A percentile compares a stretch with the other conserved stretches of the same genome.
Conservation (phyloP, 139 green algal species). For the Coccomyxa sp. region DNA sequence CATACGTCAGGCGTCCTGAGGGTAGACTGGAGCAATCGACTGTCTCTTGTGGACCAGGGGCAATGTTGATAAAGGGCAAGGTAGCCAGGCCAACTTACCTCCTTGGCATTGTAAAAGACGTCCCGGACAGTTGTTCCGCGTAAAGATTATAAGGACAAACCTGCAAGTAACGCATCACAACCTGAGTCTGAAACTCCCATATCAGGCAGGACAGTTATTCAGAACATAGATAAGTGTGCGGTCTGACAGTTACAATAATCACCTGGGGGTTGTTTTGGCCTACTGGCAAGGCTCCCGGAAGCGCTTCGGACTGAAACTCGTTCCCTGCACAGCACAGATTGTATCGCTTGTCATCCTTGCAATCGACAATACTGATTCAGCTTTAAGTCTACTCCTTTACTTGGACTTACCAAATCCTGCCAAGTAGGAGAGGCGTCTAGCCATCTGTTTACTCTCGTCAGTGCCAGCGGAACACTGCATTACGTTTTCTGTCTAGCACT, state of each 20-base stretch:
- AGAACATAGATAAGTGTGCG: neutral
- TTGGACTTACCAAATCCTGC: constrained; percentile 52
- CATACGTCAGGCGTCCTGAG: neutral
- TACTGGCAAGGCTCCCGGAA: constrained; percentile 75
- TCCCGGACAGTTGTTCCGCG: constrained; percentile 89
- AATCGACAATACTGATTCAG: neutral
- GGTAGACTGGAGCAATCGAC: neutral
- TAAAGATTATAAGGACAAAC: constrained; percentile 86
- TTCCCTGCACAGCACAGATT: constrained; percentile 65
- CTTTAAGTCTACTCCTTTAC: neutral
- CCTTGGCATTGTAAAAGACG: constrained; percentile 86
- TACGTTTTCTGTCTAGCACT: neutral
- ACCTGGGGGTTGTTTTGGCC: constrained; percentile 85
- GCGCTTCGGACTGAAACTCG: constrained; percentile 75
- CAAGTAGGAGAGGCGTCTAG: constrained; percentile 33
- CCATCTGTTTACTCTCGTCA: too few species aligned
- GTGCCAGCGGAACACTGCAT: neutral
- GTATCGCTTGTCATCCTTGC: too few species aligned
- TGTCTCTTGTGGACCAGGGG: too few species aligned
- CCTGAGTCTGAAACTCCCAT: neutral
- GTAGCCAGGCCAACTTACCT: constrained; percentile 21
- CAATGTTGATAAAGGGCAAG: neutral
- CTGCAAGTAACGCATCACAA: constrained; percentile 16
- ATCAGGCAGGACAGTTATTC: neutral
- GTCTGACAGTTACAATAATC: neutral